Evolutionary conservation across 2,329 filamentous ascomycete genomes (phyloP), one percentile per base, ranked within the genome.

Genomic region (Phialemoniopsis sp.): DNA sequence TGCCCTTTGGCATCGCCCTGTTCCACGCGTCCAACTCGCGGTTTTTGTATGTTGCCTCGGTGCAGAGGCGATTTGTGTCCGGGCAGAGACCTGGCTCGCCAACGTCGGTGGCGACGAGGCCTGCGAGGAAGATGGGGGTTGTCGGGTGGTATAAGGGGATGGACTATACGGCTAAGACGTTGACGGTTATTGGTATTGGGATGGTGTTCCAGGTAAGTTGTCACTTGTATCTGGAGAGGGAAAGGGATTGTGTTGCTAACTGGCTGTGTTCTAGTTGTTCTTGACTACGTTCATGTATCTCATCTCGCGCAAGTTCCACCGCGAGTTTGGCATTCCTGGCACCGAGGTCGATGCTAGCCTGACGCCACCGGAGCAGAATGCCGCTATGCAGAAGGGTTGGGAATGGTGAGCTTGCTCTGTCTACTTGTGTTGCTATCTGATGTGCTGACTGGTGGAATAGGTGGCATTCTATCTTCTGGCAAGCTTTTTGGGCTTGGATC

Each of bases 401-500:
- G 83, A 87, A 63, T 87, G 83, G 82, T 76, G 58, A 29, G 50
- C n/a, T 39, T 5, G 13, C 8, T 4, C 8, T 17, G n/a, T n/a
- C n/a, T n/a, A n/a, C n/a, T n/a, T n/a, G n/a, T n/a, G n/a, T n/a
- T n/a, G n/a, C n/a, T n/a, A 13, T 29, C 34, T 4, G 8, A 29
- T 19, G n/a, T n/a, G 3, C 19, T n/a, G 21, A 10, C 9, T 1
- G 9, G 7, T 29, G 18, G 13, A 14, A 8, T 39, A 73, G 73
- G 76, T 75, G 78, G 64, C 78, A 78, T 1, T 80, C 77, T 0
- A 71, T 80, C 33, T 65, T 80, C 38, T 84, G 79, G 79, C 80
- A 83, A 47, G 67, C 81, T 37, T 60, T 79, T 41, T 84, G 78
- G 79, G 70, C 77, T 13, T 82, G 76, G 71, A 54, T 80, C 33